These are phyloP conservation scores for Chlorella sp. DNA, from an alignment of 139 green algal genomes.

Conservation along the genomic window DNA sequence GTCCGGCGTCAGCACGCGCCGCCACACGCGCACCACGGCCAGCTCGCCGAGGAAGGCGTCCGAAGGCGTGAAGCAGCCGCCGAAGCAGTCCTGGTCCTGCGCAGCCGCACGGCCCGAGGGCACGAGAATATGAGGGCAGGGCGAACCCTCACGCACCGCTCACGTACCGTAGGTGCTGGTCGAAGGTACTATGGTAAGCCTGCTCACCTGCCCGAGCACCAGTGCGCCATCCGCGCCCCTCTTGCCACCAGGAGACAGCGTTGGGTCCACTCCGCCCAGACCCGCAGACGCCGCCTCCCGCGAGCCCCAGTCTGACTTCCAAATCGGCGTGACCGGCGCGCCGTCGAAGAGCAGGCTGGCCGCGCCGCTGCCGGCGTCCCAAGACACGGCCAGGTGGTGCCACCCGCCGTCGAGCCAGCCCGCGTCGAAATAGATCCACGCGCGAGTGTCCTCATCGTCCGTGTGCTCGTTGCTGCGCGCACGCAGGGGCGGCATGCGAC, in stretches of 20 bases:
- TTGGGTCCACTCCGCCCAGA: slow-evolving; percentile 50
- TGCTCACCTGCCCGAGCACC: slow-evolving; percentile 59
- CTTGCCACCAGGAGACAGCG: slow-evolving; percentile 36
- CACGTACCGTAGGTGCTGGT: no score
- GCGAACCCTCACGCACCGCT: no score
- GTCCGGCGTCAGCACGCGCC: slow-evolving; percentile 39
- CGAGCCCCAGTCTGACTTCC: slow-evolving; percentile 27
- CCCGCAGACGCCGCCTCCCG: neutral
- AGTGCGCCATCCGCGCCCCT: slow-evolving; percentile 49
- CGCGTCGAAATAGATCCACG: slow-evolving; percentile 72
- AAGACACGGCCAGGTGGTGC: slow-evolving; percentile 81
- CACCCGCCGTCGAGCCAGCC: slow-evolving; percentile 66
- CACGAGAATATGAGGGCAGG: no score
- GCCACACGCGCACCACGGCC: slow-evolving; percentile 67
- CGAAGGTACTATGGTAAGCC: no score
- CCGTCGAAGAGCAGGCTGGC: slow-evolving; percentile 72
- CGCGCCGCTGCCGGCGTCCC: slow-evolving; percentile 50
- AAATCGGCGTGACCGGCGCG: slow-evolving; percentile 45
- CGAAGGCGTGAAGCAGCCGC: slow-evolving; percentile 71
- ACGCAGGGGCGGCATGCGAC: no score
- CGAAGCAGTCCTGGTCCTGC: slow-evolving; percentile 69
- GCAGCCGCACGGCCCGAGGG: neutral
- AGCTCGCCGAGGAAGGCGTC: slow-evolving; percentile 60
- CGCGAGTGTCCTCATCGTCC: slow-evolving; percentile 29
- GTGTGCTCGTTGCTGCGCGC: slow-evolving; percentile 62